Percentiles rank a stretch among this genome's conserved stretches.
These are phyloP conservation scores for Orbilia ellipsospora DNA, from an alignment of 2,329 filamentous ascomycete species.

Conservation along the genomic window DNA sequence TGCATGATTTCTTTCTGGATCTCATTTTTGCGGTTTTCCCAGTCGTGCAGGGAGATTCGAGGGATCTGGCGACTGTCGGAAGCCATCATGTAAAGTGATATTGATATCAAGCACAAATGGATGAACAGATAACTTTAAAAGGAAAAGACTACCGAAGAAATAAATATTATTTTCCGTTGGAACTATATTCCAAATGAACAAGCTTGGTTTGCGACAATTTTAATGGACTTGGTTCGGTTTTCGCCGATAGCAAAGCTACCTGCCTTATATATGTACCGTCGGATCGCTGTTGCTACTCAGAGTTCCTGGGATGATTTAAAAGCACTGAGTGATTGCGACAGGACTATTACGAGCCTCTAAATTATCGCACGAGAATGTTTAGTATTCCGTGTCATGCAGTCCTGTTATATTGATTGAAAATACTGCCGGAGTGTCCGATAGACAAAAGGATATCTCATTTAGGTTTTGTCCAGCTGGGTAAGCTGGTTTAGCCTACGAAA, in stretches of 20 bases:
- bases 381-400: conserved; percentile 30
- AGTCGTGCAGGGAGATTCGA: conserved; percentile 69
- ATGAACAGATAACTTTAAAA: no score
- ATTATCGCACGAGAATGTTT: conserved; percentile 23
- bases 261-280: conserved; percentile 36
- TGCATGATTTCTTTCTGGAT: conserved; percentile 68
- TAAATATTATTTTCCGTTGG: not conserved
- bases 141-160: conserved; percentile 3
- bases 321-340: conserved; percentile 10
- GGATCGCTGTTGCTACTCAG: not conserved
- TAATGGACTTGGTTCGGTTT: conserved; percentile 24
- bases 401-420: conserved; percentile 14
- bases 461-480: conserved; percentile 21
- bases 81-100: conserved; percentile 20
- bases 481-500: conserved; percentile 16
- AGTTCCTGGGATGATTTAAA: conserved; percentile 5
- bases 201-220: conserved; percentile 15
- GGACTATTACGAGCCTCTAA: conserved; percentile 5
- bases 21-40: conserved; percentile 67
- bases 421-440: conserved; percentile 23
- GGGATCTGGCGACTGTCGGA: conserved; percentile 62
- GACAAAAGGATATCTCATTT: conserved; percentile 35
- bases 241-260: conserved; percentile 22
- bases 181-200: conserved; percentile 2
- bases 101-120: not conserved